A percentile compares a stretch with the other conserved stretches of the same genome.
Evolutionary conservation across 2,329 filamentous ascomycete species (phyloP).

Genomic region (Apiospora malaysiana): DNA sequence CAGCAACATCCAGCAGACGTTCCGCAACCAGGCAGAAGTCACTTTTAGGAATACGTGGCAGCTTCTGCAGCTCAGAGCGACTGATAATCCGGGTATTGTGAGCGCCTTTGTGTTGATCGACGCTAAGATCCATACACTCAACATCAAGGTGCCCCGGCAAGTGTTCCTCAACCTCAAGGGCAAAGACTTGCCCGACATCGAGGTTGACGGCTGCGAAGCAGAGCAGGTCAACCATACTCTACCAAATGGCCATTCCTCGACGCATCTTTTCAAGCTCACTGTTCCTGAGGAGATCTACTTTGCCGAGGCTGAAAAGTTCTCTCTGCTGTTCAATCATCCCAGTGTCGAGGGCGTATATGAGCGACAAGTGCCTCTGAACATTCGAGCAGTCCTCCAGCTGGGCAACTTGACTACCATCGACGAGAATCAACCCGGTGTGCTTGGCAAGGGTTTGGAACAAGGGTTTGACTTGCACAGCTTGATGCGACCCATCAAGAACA

Average conservation of each 20-base stretch:
- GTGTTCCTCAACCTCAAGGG: constrained; percentile 92
- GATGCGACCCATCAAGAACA: constrained; percentile 67
- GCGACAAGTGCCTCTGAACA: constrained; percentile 84
- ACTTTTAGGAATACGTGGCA: constrained; percentile 96
- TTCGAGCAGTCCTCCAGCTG: constrained; percentile 85
- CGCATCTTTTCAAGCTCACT: constrained; percentile 91
- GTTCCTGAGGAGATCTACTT: constrained; percentile 90
- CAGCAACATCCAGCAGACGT: constrained; percentile 70
- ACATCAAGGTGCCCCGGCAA: constrained; percentile 85
- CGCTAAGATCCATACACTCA: constrained; percentile 85
- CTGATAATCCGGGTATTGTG: constrained; percentile 85
- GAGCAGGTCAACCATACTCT: constrained; percentile 94
- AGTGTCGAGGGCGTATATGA: constrained; percentile 98
- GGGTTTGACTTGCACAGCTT: constrained; percentile 88
- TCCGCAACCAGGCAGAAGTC: constrained; percentile 89
- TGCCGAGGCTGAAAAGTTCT: constrained; percentile 81
- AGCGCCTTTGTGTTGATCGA: constrained; percentile 92
- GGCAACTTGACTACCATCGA: constrained; percentile 95
- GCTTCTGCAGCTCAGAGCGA: constrained; percentile 83
- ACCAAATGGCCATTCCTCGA: constrained; percentile 92
- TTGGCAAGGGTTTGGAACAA: constrained; percentile 90
- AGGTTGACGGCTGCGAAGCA: constrained; percentile 82
- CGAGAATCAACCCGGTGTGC: constrained; percentile 84
- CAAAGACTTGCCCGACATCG: constrained; percentile 85
- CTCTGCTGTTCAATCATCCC: constrained; percentile 84